phyloP scores from a whole-genome alignment of 2,329 filamentous ascomycete genomes.

The Setomelanomma holmii region DNA sequence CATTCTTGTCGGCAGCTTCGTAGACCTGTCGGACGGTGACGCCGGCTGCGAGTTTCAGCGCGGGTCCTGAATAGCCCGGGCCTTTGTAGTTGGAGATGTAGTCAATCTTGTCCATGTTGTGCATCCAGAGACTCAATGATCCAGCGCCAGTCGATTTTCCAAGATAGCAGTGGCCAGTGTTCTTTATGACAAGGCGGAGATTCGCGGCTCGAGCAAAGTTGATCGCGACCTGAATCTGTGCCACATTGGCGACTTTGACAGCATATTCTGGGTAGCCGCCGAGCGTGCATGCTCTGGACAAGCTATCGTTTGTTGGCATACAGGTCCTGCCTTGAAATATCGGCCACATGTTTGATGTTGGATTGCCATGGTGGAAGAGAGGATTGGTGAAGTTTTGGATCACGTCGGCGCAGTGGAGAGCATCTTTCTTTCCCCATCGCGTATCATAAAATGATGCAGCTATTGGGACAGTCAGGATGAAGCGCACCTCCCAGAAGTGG shows the following conservation, averaged over 20 bases:
- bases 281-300: constrained; percentile 18
- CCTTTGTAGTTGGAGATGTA: constrained; percentile 18
- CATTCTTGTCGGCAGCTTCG: constrained; percentile 19
- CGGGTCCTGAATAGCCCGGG: constrained; percentile 24
- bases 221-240: constrained; percentile 16
- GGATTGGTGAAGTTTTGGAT: constrained; percentile 15
- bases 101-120: constrained; percentile 30
- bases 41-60: constrained; percentile 34
- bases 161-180: constrained; percentile 27
- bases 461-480: constrained; percentile 24
- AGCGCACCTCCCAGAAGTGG: constrained; percentile 13
- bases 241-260: constrained; percentile 14
- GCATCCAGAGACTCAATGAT: constrained; percentile 38
- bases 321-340: constrained; percentile 35
- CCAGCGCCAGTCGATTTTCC: constrained; percentile 36
- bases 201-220: constrained; percentile 4
- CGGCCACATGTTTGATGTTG: constrained; percentile 34
- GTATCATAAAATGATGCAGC: constrained; percentile 26
- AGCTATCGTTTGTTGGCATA: constrained; percentile 11
- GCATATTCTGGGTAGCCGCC: constrained; percentile 12
- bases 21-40: constrained; percentile 28
- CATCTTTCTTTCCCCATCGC: constrained; percentile 14
- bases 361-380: constrained; percentile 39
- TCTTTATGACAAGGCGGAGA: constrained; percentile 23
- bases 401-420: constrained; percentile 12